Base-by-base conservation (phyloP, 305 asterid genomes). In the Withania somnifera region DNA sequence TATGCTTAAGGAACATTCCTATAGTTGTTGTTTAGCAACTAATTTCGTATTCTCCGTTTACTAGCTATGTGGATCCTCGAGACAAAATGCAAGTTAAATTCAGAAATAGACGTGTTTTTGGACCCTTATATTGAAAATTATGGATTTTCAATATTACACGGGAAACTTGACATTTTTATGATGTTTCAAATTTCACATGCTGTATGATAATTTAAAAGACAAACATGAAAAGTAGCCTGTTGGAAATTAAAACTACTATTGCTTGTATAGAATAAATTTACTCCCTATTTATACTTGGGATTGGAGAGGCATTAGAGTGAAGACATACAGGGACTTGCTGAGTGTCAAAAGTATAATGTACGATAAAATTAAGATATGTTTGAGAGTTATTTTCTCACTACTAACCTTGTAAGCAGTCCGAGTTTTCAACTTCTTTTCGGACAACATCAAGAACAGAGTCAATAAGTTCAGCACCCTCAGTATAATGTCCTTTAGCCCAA, bases 391-490 rank as follows among this genome's bases (percentile, higher is more conserved):
- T 45, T 13, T 47, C 53, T 47, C 4, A 47, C 13, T 13, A 81
- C 57, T 69, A 38, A 87, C 88, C 88, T 85, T 85, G 90, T 53
- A 85, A 51, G 64, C 85, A 81, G 34, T 87, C 90, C 19, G 88
- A 85, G 20, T 87, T 85, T 32, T 87, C 88, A 32, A 82, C 85
- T 83, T 87, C 89, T 19, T 87, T 87, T 83, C 89, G 84, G 7
- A 87, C 88, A 79, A 87, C 85, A 83, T 87, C 88, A 81, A 87
- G 89, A 28, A 87, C 89, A 10, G 88, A 81, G 50, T 87, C 89
- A 54, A 87, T 85, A 60, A 87, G 86, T 71, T 87, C 88, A 78
- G 89, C 89, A 63, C 89, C 89, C 76, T 85, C 89, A 7, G 89
- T 87, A 1, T 87, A 87, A 22, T 87, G 88, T 6, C 88, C 88